Evolutionary conservation across 352 stramenopile species (phyloP), one percentile per base, ranked within the genome.

Genomic region (Paralagenidium karlingii): DNA sequence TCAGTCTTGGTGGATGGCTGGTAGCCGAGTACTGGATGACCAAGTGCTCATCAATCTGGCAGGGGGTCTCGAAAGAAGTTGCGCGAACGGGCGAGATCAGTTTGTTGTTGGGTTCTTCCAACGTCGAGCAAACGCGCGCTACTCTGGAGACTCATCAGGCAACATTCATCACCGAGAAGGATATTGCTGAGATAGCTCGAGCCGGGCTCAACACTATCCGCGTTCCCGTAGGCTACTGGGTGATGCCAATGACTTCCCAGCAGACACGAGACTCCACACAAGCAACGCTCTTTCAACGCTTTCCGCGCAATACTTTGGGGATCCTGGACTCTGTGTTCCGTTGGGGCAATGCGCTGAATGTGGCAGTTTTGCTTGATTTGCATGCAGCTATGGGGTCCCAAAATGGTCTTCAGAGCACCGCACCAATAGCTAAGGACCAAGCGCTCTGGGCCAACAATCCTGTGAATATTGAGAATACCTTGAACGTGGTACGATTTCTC

Each of bases 281-380:
- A 12, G 57, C 45, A 27, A 46, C 55, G n/a, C 30, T 34, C 28
- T n/a, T n/a, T n/a, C 53, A 52, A 15, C 56, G 69, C 33, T 78
- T 73, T 38, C 51, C 67, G 2, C 60, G 58, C 0, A 47, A 46
- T 3, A 63, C 51, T 3, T 31, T 81, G 6, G 56, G 55, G 33
- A 80, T 68, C 58, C 51, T 95, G 53, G 85, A 80, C 46, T 55
- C 94, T 24, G 60, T 95, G 34, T 70, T 89, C 27, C 49, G 73
- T 18, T 93, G 77, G 78, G 73, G 58, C 42, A 52, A 54, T 12
- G 58, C 73, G 33, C 53, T 70, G 39, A 59, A 71, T 3, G 39
- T 94, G 2, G 46, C 81, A 11, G 73, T 94, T 22, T 63, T 85
- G 32, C 38, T 83, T 16, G 70, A 88, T 53, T 69, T 94, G 39